Conservation (phyloP, 75 land plant species). For the Gnetum montanum region DNA sequence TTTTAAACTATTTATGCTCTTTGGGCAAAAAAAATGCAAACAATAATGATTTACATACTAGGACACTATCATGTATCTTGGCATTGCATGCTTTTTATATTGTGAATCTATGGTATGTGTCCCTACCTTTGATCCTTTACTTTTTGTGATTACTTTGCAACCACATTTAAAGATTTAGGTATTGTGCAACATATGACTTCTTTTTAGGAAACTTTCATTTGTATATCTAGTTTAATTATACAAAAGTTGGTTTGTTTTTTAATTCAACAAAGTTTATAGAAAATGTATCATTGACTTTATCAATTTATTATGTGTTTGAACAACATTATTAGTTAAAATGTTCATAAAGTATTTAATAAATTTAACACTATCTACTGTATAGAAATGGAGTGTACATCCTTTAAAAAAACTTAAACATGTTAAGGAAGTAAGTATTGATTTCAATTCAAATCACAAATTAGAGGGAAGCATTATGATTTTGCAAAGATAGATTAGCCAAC, state of each 20-base stretch:
- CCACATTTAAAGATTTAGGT: conserved; percentile 96
- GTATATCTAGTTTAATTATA: neutral
- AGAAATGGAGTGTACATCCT: too few species aligned
- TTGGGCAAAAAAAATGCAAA: conserved; percentile 81
- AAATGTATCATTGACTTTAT: neutral
- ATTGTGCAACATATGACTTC: neutral
- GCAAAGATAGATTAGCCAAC: too few species aligned
- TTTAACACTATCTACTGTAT: too few species aligned
- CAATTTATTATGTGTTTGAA: neutral
- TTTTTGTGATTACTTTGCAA: conserved; percentile 87
- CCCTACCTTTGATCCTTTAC: conserved; percentile 89
- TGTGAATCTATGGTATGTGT: conserved; percentile 90
- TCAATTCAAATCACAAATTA: too few species aligned
- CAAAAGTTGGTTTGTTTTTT: neutral
- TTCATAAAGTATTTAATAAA: too few species aligned
- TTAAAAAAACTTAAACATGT: too few species aligned
- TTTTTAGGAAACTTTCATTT: too few species aligned
- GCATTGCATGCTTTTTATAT: conserved; percentile 91
- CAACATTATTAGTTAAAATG: too few species aligned
- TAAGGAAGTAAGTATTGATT: too few species aligned
- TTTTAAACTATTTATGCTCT: conserved; percentile 1
- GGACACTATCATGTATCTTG: conserved; percentile 74
- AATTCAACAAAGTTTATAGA: neutral
- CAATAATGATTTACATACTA: conserved; percentile 51
- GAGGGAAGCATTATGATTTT: too few species aligned